Percentiles rank a stretch among this genome's conserved stretches.
Conservation (phyloP, 129 eudicot genomes). For the Saussurea involucrata region DNA sequence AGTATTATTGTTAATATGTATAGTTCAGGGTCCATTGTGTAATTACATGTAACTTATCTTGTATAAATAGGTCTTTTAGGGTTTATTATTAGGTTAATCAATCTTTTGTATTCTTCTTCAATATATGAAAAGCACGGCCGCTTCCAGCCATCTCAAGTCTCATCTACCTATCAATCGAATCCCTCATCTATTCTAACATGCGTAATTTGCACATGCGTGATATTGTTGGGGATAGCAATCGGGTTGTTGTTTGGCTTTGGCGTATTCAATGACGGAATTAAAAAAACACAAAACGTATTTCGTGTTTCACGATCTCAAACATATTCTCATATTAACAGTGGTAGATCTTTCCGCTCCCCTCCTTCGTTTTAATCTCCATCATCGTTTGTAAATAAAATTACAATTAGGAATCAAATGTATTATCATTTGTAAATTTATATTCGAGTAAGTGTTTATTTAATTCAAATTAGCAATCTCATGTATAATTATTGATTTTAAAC, state of each 20-base stretch:
- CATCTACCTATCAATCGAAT: too few relatives aligned
- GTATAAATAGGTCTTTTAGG: too few relatives aligned
- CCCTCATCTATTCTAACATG: too few relatives aligned
- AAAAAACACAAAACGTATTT: slow-evolving; percentile 38
- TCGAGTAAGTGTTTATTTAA: neutral
- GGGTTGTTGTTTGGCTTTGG: slow-evolving; percentile 73
- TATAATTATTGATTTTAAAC: neutral
- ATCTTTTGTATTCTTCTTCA: too few relatives aligned
- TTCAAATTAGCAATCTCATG: neutral
- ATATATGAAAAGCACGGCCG: too few relatives aligned
- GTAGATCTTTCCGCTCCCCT: slow-evolving; percentile 33
- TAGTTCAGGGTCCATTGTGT: too few relatives aligned
- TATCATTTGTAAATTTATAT: neutral
- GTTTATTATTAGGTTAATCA: too few relatives aligned
- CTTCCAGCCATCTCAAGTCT: too few relatives aligned
- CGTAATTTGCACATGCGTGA: slow-evolving; percentile 42
- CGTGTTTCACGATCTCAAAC: slow-evolving; percentile 21
- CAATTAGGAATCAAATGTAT: neutral
- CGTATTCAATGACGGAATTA: slow-evolving; percentile 49
- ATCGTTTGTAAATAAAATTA: neutral
- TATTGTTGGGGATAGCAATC: slow-evolving; percentile 37
- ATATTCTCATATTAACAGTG: neutral
- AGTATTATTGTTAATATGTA: too few relatives aligned
- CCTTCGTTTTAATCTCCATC: slow-evolving; percentile 12
- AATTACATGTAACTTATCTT: too few relatives aligned